phyloP scores from a whole-genome alignment of 106 monocot genomes.

The Allium sativum region DNA sequence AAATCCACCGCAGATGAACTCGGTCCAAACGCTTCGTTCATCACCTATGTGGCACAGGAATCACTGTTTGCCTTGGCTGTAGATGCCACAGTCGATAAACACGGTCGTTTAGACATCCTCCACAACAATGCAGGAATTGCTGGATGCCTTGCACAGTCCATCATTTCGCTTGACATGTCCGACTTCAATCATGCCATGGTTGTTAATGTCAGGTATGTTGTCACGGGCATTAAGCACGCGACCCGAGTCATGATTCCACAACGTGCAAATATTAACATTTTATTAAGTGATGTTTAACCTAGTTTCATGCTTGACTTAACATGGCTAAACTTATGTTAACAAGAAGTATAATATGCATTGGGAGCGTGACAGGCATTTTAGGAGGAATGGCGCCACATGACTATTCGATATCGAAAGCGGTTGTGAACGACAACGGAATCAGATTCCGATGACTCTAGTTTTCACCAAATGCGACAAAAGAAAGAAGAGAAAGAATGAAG shows the following conservation, averaged over 20 bases:
- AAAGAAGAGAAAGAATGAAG: constrained; percentile 85
- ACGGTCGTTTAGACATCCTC: constrained; percentile 46
- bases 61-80: constrained; percentile 25
- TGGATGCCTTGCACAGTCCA: constrained; percentile 15
- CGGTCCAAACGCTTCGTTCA: constrained; percentile 28
- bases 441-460: constrained; percentile 88
- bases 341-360: constrained; percentile 47
- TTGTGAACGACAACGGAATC: constrained; percentile 49
- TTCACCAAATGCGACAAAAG: constrained; percentile 98
- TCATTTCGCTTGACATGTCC: constrained; percentile 20
- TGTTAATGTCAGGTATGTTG: constrained; percentile 27
- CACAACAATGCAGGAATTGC: constrained; percentile 46
- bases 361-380: constrained; percentile 20
- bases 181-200: constrained; percentile 41
- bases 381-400: constrained; percentile 30
- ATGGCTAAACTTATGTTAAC: neutral
- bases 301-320: neutral
- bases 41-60: constrained; percentile 36
- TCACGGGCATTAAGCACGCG: constrained; percentile 43
- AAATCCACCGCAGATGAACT: constrained; percentile 17
- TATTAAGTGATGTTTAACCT: neutral
- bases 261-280: neutral
- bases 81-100: constrained; percentile 20
- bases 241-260: constrained; percentile 39
- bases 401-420: constrained; percentile 40